Conservation (phyloP, 768 basidiomycete genomes). For the Pholiota molesta region DNA sequence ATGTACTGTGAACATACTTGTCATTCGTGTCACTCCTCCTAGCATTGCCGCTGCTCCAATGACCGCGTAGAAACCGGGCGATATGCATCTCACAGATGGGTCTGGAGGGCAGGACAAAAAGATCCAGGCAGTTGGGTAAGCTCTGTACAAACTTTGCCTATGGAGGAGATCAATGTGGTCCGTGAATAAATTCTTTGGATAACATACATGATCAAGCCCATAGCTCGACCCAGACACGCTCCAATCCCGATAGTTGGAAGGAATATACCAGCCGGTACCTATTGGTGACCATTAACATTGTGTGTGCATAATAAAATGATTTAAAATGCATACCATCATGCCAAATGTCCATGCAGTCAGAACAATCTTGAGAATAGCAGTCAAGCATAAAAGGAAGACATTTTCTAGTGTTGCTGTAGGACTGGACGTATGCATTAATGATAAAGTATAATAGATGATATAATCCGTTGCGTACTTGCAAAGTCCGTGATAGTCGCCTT, state of each 20-base stretch:
- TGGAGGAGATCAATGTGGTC: slow-evolving; percentile 6
- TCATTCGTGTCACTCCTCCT: slow-evolving; percentile 78
- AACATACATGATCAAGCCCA: slow-evolving; percentile 67
- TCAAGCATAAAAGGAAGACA: slow-evolving; percentile 65
- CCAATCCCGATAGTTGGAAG: slow-evolving; percentile 77
- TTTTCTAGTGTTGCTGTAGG: slow-evolving; percentile 69
- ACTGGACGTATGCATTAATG: slow-evolving; percentile 34
- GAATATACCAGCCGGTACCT: slow-evolving; percentile 81
- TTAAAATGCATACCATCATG: slow-evolving; percentile 58
- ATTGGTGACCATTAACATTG: neutral
- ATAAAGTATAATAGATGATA: neutral
- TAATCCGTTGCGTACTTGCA: slow-evolving; percentile 65
- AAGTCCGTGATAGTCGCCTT: slow-evolving; percentile 71
- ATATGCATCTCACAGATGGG: slow-evolving; percentile 66
- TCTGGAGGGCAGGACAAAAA: slow-evolving; percentile 77
- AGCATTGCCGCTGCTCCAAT: slow-evolving; percentile 79
- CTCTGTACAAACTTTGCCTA: slow-evolving; percentile 68
- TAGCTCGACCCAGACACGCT: slow-evolving; percentile 70
- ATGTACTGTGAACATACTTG: slow-evolving; percentile 45
- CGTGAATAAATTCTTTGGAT: neutral
- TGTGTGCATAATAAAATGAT: neutral
- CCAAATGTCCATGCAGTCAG: slow-evolving; percentile 81
- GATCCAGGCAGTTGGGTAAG: slow-evolving; percentile 70
- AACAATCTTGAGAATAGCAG: slow-evolving; percentile 60
- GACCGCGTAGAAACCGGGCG: slow-evolving; percentile 77